Base-by-base conservation (phyloP, 192 early-diverging fungal species). In the Rhizophagus sp. region DNA sequence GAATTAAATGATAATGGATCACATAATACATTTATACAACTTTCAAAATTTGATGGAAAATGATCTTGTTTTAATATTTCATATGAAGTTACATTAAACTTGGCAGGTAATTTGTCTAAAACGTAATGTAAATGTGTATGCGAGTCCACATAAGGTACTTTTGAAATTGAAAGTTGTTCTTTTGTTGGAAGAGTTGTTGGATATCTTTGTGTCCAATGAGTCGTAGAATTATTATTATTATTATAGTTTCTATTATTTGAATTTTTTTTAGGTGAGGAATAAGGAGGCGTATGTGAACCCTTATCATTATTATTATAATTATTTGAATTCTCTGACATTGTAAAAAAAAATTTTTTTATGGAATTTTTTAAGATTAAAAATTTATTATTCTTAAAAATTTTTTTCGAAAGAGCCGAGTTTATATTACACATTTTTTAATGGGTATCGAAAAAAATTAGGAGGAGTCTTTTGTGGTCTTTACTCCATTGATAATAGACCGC, bases 71-170 rank as follows among this genome's bases (percentile, higher is more conserved):
- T 65, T n/a, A 79, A 57, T 12, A 15, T 25, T 17, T 69, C 24
- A 52, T 62, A 79, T 6, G 65, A 19, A 15, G 13, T 22, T 6
- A 79, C 22, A 64, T 49, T 33, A 11, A 71, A 61, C n/a, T 10
- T 24, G 44, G 47, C 33, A 10, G 61, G 67, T 62, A 79, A 44
- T 62, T 24, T 47, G 9, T 79, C 78, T 22, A 79, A 27, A 49
- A 70, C 68, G 39, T 79, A 79, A 62, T 79, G 78, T n/a, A 79
- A 62, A 34, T 79, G 78, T 22, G 78, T 39, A 24, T 79, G 78
- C 3, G 78, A 62, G n/a, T 79, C 78, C 7, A 79, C 50, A 27
- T 61, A 79, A 5, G 78, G 78, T 25, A 34, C 33, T 5, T 30
- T 17, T 1, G 78, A 13, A 30, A 49, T 30, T 15, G 78, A 79